phyloP scores from a whole-genome alignment of 2,329 filamentous ascomycete species.

The Sporothrix schenckii region DNA sequence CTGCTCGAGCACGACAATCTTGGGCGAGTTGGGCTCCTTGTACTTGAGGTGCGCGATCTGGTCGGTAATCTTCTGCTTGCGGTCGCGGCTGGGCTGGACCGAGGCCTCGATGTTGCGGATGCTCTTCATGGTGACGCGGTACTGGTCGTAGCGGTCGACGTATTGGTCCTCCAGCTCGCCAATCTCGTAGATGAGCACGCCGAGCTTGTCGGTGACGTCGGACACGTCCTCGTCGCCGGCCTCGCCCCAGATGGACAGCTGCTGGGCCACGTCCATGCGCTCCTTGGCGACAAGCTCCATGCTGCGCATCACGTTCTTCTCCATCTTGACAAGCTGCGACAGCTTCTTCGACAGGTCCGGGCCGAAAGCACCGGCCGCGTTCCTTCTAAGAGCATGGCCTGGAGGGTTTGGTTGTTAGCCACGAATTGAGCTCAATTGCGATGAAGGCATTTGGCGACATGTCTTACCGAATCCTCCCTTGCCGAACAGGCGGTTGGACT shows the following conservation, averaged over 20 bases:
- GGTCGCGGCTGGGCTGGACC: constrained; percentile 95
- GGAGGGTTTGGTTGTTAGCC: constrained; percentile 2
- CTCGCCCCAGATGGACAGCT: constrained; percentile 98
- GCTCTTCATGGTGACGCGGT: constrained; percentile 98
- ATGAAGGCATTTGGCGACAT: background rate
- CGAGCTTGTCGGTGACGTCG: constrained; percentile 97
- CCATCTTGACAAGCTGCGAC: constrained; percentile 98
- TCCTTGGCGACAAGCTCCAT: constrained; percentile 93
- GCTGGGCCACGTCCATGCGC: constrained; percentile 98
- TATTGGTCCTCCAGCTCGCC: constrained; percentile 98
- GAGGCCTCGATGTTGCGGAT: constrained; percentile 99
- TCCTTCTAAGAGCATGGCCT: constrained; percentile 71
- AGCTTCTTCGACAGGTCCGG: constrained; percentile 97
- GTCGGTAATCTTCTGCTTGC: constrained; percentile 99
- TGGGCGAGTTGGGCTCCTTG: constrained; percentile 98
- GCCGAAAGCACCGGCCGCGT: constrained; percentile 74
- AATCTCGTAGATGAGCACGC: constrained; percentile 96
- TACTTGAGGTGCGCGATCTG: constrained; percentile 99
- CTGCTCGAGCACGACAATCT: constrained; percentile 96
- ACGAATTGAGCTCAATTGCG: too few relatives aligned
- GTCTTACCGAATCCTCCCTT: constrained; percentile 79
- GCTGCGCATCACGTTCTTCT: constrained; percentile 99
- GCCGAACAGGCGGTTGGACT: constrained; percentile 86
- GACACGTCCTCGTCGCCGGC: constrained; percentile 95
- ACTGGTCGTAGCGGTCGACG: constrained; percentile 98